phyloP scores from a whole-genome alignment of 192 early-diverging fungal genomes.

The Mortierella claussenii region DNA sequence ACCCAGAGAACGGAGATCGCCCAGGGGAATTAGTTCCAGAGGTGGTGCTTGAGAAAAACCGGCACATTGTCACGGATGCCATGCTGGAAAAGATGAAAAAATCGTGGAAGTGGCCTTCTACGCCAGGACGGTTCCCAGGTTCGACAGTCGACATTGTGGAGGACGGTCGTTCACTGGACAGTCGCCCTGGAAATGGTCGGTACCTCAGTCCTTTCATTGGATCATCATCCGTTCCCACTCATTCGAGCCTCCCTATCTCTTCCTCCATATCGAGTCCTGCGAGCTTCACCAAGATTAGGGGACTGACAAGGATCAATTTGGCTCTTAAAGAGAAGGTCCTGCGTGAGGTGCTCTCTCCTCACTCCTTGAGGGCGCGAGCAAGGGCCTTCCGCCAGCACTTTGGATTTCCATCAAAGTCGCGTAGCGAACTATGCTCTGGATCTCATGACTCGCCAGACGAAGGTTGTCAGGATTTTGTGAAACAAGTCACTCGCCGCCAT shows the following conservation, averaged over 20 bases:
- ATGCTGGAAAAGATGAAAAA: constrained; percentile 62
- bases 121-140: constrained; percentile 34
- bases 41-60: constrained; percentile 91
- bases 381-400: constrained; percentile 64
- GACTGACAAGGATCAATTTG: constrained; percentile 67
- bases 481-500: constrained; percentile 43
- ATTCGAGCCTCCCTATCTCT: constrained; percentile 32
- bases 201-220: constrained; percentile 23
- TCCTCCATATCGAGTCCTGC: constrained; percentile 33
- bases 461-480: constrained; percentile 15
- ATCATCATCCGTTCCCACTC: constrained; percentile 50
- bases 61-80: constrained; percentile 84
- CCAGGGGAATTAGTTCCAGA: constrained; percentile 67
- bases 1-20: constrained; percentile 51
- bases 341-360: constrained; percentile 90
- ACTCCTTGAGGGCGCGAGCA: constrained; percentile 79
- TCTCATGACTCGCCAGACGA: constrained; percentile 48
- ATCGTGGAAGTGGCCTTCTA: constrained; percentile 53
- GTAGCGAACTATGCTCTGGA: constrained; percentile 22
- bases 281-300: constrained; percentile 32
- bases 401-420: constrained; percentile 33
- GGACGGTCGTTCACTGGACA: constrained; percentile 36
- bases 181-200: constrained; percentile 4
- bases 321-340: constrained; percentile 89
- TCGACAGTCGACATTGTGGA: constrained; percentile 55